Base-by-base conservation (phyloP, 345 rosid genomes). In the Kernera saxatilis region DNA sequence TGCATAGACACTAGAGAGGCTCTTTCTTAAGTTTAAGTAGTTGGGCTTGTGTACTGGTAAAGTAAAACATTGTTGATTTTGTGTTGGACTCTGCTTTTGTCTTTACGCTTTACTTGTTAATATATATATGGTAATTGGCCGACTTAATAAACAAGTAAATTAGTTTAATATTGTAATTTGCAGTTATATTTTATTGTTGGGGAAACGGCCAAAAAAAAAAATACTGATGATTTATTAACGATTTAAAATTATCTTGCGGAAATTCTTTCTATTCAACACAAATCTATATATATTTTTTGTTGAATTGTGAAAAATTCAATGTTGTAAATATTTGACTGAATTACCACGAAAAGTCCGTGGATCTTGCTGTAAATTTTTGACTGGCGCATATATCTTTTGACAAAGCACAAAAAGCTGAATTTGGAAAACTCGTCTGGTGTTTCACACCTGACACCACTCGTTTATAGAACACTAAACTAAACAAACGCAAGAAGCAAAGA, bases 381-480 rank as follows among this genome's bases (percentile, higher is more conserved):
- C 73, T 56, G 17, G 3, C 1, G 27, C 3, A 26, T 2, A 23
- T 17, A 17, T 5, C 39, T 26, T 64, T 66, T 59, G 27, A 40
- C 45, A 23, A 62, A 41, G 8, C n/a, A 13, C 22, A 41, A 33
- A 10, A 5, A n/a, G n/a, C n/a, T n/a, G n/a, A n/a, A n/a, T n/a
- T 17, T 44, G 33, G 54, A 13, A 32, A 64, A 64, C 1, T 21
- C 13, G 1, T 1, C 11, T n/a, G 12, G 0, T n/a, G 5, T 33
- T 46, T 58, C 26, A 73, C 57, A 72, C 58, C 52, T 55, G 44
- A 46, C 43, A 37, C 71, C 51, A 65, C 52, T 43, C 66, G 32
- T 65, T 39, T 46, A 41, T 36, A 66, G 36, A 37, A 26, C 69
- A 62, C 7, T 22, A 3, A 46, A 36, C 13, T 21, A 36, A 23